phyloP scores from a whole-genome alignment of 768 basidiomycete species.

The Rhodotorula babjevae region DNA sequence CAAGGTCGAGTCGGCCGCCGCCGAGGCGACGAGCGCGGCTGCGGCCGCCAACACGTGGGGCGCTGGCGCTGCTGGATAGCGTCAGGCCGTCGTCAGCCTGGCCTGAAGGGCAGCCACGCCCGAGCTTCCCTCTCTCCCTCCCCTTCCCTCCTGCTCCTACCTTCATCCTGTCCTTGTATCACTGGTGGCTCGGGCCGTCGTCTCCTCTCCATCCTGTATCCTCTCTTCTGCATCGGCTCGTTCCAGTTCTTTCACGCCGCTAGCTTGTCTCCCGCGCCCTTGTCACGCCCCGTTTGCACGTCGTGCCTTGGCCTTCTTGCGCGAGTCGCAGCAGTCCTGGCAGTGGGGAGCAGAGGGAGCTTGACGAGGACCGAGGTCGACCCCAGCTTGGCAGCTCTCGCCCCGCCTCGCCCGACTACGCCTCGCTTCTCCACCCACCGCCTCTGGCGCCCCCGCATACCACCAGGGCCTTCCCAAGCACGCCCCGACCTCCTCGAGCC shows the following conservation, averaged over 20 bases:
- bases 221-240: not conserved
- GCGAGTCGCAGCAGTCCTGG: too few relatives aligned
- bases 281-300: not conserved
- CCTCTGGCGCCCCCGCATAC: too few relatives aligned
- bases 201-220: not conserved
- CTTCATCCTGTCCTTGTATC: not conserved
- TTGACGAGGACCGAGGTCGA: too few relatives aligned
- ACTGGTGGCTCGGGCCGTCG: not conserved
- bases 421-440: not conserved
- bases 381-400: too few relatives aligned
- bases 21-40: not conserved
- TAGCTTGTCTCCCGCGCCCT: not conserved
- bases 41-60: not conserved
- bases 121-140: not conserved
- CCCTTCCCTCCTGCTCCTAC: too few relatives aligned
- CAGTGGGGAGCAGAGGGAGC: too few relatives aligned
- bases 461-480: not conserved
- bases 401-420: not conserved
- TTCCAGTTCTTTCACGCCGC: not conserved
- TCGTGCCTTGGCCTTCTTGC: too few relatives aligned
- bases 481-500: constrained; percentile 5
- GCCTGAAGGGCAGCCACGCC: not conserved
- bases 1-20: not conserved
- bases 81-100: not conserved
- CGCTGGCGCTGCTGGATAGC: not conserved